Evolutionary conservation across 768 basidiomycete species (phyloP).

Genomic region (Suillus subalutaceus): DNA sequence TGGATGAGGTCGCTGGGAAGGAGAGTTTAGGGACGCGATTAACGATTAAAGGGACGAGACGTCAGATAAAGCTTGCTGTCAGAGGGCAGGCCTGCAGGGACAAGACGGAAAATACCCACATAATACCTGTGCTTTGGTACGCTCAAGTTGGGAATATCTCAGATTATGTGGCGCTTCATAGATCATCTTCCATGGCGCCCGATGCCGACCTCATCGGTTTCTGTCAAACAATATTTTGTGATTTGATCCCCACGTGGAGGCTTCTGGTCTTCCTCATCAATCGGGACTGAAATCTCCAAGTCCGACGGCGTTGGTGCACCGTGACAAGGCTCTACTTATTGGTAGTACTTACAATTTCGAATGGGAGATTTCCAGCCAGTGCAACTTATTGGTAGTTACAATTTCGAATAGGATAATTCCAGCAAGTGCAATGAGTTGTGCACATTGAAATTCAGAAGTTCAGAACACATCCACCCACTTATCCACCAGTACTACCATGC

Average conservation of each 20-base stretch:
- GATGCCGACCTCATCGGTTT: background rate
- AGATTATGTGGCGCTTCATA: background rate
- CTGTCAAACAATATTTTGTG: background rate
- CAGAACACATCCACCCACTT: background rate
- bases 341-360: background rate
- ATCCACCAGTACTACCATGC: background rate
- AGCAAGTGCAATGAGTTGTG: background rate
- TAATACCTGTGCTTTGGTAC: background rate
- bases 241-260: background rate
- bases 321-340: background rate
- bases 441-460: background rate
- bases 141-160: background rate
- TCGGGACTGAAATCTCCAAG: background rate
- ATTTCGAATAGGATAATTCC: too few relatives aligned
- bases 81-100: too few relatives aligned
- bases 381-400: too few relatives aligned
- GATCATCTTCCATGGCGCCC: background rate
- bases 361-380: too few relatives aligned
- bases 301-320: background rate
- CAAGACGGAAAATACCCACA: background rate
- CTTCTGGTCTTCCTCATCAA: background rate
- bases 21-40: conserved; percentile 6
- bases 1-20: conserved; percentile 60
- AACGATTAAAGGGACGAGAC: background rate
- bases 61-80: background rate